phyloP scores from a whole-genome alignment of 495 filamentous ascomycete genomes.

The Talaromyces proteolyticus region DNA sequence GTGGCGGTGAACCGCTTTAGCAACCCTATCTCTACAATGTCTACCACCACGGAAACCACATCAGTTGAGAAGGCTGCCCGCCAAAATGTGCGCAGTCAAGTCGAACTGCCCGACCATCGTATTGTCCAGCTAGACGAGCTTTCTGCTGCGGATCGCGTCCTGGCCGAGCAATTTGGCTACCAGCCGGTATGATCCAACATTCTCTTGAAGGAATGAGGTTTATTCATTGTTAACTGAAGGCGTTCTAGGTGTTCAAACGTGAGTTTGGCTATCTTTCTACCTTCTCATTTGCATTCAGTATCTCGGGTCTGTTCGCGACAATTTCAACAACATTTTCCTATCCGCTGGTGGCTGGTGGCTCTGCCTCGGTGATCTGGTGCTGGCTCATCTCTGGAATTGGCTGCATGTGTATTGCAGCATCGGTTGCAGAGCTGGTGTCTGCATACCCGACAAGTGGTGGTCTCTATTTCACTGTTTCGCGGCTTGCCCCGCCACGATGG shows the following conservation, averaged over 20 bases:
- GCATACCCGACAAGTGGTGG: conserved; percentile 48
- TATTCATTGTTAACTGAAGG: neutral
- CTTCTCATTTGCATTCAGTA: conserved; percentile 60
- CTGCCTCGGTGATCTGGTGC: conserved; percentile 56
- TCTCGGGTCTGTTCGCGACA: conserved; percentile 54
- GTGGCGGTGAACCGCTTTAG: conserved; percentile 3
- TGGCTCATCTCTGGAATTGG: conserved; percentile 60
- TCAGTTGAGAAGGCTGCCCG: conserved; percentile 1
- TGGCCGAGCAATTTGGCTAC: conserved; percentile 24
- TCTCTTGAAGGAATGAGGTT: too few relatives aligned
- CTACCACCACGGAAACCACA: neutral
- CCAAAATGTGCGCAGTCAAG: conserved; percentile 3
- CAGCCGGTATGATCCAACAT: conserved; percentile 13
- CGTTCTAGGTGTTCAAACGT: conserved; percentile 49
- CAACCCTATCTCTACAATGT: conserved; percentile 1
- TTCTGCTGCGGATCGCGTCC: conserved; percentile 13
- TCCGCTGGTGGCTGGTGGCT: conserved; percentile 53
- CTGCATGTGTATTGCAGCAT: conserved; percentile 56
- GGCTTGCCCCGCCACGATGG: conserved; percentile 30
- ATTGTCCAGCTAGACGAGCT: conserved; percentile 13
- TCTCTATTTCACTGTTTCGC: conserved; percentile 42
- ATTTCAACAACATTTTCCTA: conserved; percentile 57
- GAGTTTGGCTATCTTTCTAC: conserved; percentile 57
- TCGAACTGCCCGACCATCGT: neutral
- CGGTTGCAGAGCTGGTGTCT: conserved; percentile 49